Evolutionary conservation across 2,329 filamentous ascomycete genomes (phyloP).

Genomic region (Bipolaris oryzae): DNA sequence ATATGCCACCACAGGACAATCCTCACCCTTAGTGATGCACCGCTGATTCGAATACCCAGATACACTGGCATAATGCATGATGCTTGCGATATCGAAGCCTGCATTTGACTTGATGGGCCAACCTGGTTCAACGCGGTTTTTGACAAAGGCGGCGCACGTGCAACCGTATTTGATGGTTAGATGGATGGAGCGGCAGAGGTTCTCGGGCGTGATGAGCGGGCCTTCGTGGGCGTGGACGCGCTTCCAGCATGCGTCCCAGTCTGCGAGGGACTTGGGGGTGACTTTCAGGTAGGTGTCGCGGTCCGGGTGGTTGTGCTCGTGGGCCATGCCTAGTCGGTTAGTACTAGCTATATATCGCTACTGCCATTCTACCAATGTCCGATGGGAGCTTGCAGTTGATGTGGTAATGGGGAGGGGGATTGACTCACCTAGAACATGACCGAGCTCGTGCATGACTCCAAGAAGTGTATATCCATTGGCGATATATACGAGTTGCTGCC

Average conservation of each 20-base stretch:
- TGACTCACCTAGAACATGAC: slow-evolving; percentile 2
- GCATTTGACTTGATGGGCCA: not conserved
- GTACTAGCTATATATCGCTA: not conserved
- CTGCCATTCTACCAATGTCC: not conserved
- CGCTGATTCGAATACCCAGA: not conserved
- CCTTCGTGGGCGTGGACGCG: not conserved
- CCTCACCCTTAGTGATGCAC: not conserved
- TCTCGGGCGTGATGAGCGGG: not conserved
- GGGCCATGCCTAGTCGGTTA: slow-evolving; percentile 6
- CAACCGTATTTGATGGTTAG: not conserved
- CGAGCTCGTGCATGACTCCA: slow-evolving; percentile 1
- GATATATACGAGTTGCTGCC: not conserved
- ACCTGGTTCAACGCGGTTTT: not conserved
- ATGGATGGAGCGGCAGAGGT: not conserved
- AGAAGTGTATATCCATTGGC: not conserved
- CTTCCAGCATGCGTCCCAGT: not conserved
- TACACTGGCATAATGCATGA: slow-evolving; percentile 6
- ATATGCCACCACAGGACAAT: not conserved
- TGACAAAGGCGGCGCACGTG: not conserved
- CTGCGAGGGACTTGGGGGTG: not conserved
- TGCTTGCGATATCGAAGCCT: not conserved
- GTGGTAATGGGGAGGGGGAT: too few relatives aligned
- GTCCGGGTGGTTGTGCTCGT: slow-evolving; percentile 11
- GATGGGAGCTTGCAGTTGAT: not conserved
- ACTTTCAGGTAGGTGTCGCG: slow-evolving; percentile 12